Conservation (phyloP, 805 yeast species). For the Cyberlindnera veronae region DNA sequence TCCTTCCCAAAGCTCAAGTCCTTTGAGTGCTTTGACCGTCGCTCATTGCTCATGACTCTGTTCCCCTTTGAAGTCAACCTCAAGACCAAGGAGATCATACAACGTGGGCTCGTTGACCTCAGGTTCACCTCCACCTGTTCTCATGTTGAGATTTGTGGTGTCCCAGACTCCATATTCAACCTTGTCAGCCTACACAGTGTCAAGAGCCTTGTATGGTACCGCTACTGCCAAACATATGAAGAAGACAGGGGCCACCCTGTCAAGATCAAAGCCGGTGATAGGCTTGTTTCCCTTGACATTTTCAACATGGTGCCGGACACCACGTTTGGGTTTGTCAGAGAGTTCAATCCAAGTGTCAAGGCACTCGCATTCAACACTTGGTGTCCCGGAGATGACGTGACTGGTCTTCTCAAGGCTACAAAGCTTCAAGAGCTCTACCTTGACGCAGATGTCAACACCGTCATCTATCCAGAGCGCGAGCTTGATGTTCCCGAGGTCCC, state of each 20-base stretch:
- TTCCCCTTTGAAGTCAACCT: neutral
- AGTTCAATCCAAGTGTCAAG: neutral
- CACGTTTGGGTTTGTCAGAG: neutral
- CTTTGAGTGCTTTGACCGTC: neutral
- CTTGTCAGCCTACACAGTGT: neutral
- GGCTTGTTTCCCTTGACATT: neutral
- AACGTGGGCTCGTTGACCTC: conserved; percentile 4
- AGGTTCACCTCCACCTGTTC: conserved; percentile 1
- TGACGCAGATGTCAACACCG: neutral
- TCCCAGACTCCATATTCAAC: conserved; percentile 5
- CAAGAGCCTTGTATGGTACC: conserved; percentile 3
- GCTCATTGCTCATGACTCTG: no score
- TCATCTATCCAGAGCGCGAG: neutral
- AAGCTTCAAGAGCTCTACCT: neutral
- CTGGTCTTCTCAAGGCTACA: neutral
- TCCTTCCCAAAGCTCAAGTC: neutral
- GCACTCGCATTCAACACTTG: neutral
- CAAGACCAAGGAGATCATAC: neutral
- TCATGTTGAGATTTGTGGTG: conserved; percentile 6
- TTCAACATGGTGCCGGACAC: neutral
- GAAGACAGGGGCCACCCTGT: neutral
- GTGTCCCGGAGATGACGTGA: neutral
- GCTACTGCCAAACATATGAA: conserved; percentile 2
- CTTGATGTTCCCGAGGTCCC: neutral
- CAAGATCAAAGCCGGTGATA: neutral